A percentile compares a stretch with the other conserved stretches of the same genome.
Conservation (phyloP, 352 stramenopile species). For the Phytophthora vignae region DNA sequence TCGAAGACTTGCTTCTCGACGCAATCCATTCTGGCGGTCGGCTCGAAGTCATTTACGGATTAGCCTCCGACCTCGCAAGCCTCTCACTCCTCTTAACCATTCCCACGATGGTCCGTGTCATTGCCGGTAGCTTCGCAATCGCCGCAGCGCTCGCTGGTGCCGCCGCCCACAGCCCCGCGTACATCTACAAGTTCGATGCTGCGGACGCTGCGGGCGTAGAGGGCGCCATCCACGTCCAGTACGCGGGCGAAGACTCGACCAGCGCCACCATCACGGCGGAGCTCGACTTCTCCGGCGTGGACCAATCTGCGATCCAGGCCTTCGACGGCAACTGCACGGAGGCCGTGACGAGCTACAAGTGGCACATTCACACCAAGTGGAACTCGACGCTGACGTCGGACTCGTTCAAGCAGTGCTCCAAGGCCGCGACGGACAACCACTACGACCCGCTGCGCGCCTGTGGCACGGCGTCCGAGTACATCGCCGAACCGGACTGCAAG, state of each 20-base stretch:
- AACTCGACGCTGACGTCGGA: constrained; percentile 39
- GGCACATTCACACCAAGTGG: constrained; percentile 68
- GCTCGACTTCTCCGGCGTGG: constrained; percentile 51
- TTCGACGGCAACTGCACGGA: constrained; percentile 53
- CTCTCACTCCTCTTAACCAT: too few relatives aligned
- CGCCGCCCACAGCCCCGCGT: constrained; percentile 16
- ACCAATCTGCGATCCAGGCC: constrained; percentile 30
- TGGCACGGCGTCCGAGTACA: constrained; percentile 56
- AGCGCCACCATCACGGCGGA: constrained; percentile 42
- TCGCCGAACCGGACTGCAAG: constrained; percentile 35
- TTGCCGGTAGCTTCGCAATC: constrained; percentile 5
- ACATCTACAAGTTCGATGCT: constrained; percentile 57
- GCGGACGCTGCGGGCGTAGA: constrained; percentile 39
- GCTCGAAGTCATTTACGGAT: constrained; percentile 21
- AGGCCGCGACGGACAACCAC: constrained; percentile 56
- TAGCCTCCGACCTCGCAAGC: constrained; percentile 18
- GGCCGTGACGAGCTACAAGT: constrained; percentile 54
- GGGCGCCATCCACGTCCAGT: constrained; percentile 48
- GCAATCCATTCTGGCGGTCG: background rate
- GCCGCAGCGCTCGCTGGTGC: background rate
- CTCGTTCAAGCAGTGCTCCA: constrained; percentile 52
- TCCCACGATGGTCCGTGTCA: constrained; percentile 15
- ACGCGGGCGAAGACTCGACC: constrained; percentile 36
- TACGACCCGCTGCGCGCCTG: constrained; percentile 61
- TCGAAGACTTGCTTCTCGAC: background rate